phyloP scores from a whole-genome alignment of 768 basidiomycete genomes.

The Russula ochroleuca region DNA sequence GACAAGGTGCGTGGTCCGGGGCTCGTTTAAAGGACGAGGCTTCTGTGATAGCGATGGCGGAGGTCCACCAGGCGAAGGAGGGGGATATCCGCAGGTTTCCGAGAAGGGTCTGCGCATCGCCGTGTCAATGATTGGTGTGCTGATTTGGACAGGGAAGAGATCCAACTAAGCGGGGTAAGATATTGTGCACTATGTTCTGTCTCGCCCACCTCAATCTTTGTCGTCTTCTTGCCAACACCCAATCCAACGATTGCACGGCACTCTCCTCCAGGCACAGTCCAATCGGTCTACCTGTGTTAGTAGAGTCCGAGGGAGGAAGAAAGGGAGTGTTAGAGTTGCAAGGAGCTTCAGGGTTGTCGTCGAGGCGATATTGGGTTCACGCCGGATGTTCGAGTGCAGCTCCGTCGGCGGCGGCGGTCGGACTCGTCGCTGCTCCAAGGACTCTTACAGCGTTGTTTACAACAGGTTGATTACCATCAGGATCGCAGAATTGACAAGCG shows the following conservation, averaged over 20 bases:
- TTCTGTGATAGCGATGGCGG: constrained; percentile 63
- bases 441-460: no score
- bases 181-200: background rate
- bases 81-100: constrained; percentile 71
- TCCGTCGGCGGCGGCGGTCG: no score
- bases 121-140: background rate
- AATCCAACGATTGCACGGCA: constrained; percentile 74
- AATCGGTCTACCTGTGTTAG: no score
- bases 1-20: constrained; percentile 46
- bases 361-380: no score
- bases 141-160: background rate
- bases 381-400: background rate
- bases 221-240: constrained; percentile 61
- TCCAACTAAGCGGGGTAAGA: no score
- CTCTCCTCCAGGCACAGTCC: constrained; percentile 60
- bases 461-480: no score
- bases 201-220: no score
- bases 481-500: no score
- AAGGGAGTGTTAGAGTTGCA: no score
- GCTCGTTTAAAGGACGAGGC: constrained; percentile 38
- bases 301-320: background rate
- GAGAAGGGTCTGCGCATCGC: constrained; percentile 49
- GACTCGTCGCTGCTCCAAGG: no score
- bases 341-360: no score
- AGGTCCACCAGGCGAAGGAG: constrained; percentile 54